phyloP scores from a whole-genome alignment of 768 basidiomycete genomes.

The Rhodotorula taiwanensis region DNA sequence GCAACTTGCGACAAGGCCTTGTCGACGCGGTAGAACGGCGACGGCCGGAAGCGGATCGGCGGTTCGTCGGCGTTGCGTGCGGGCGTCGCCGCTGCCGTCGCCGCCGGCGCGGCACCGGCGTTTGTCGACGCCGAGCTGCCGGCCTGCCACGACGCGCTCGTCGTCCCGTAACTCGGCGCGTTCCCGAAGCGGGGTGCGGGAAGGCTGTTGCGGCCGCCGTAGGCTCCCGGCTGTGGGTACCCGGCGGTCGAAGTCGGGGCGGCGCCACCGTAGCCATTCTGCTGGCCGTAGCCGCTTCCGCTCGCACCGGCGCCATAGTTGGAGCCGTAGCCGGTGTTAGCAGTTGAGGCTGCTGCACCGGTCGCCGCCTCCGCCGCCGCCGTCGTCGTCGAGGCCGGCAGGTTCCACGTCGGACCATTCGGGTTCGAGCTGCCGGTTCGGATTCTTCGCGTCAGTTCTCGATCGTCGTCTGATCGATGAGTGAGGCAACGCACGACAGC shows the following conservation, averaged over 20 bases:
- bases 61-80: slow-evolving; percentile 4
- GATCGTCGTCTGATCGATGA: no score
- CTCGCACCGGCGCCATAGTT: neutral
- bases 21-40: slow-evolving; percentile 38
- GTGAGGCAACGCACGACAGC: no score
- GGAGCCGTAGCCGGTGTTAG: neutral
- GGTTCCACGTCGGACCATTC: neutral
- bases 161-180: no score
- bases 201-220: neutral
- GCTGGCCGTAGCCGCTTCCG: neutral
- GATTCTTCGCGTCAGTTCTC: neutral
- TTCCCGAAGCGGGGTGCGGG: slow-evolving; percentile 18
- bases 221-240: no score
- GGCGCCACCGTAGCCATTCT: neutral
- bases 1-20: slow-evolving; percentile 18
- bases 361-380: neutral
- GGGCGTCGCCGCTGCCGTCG: neutral
- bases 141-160: no score
- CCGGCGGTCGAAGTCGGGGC: no score
- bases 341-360: neutral
- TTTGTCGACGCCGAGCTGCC: neutral
- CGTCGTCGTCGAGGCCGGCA: neutral
- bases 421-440: neutral
- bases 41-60: slow-evolving; percentile 36
- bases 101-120: neutral